Evolutionary conservation across 306 rosid genomes (phyloP), one percentile per base, ranked within the genome.

Genomic region (Senna tora): DNA sequence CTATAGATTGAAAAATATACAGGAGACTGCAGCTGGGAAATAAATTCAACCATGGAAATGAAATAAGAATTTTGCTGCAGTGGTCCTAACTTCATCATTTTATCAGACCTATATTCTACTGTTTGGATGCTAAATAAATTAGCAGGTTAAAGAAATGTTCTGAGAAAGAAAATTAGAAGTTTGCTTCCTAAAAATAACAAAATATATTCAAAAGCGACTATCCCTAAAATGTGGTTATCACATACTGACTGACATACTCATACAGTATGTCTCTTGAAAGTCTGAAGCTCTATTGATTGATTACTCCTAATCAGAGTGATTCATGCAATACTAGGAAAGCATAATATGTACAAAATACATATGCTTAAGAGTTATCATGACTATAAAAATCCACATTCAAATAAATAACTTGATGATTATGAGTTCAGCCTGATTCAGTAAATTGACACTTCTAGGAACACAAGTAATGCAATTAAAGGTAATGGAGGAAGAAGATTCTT

Each of bases 321-420:
- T 7, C 2, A n/a, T 21, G 43, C 25, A 63, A 21, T 3, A 25
- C 41, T 7, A 17, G 32, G 47, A 12, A 20, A 14, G 25, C 54
- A 5, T 64, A 33, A 57, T 54, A 75, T 20, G 68, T 53, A 53
- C 73, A 8, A 39, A 39, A 39, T 42, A n/a, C 6, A 47, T 75
- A 59, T 59, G 55, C 63, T 77, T 41, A 87, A 82, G 80, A 79
- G 25, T 69, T n/a, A 73, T 67, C 77, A 77, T 52, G 71, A 78
- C 80, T 85, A 65, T 83, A 85, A 81, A 77, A 73, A 85, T 75
- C 86, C 72, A 69, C 55, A 77, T 77, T 42, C 70, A 78, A 77
- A 51, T 42, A 84, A 67, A 79, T 65, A 64, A 57, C 67, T 83
- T 55, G 84, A 68, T 69, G 81, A 79, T 56, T 66, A 59, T 58